A percentile compares a stretch with the other conserved stretches of the same genome.
Conservation (phyloP, 345 rosid genomes). For the Gynandropsis gynandra region DNA sequence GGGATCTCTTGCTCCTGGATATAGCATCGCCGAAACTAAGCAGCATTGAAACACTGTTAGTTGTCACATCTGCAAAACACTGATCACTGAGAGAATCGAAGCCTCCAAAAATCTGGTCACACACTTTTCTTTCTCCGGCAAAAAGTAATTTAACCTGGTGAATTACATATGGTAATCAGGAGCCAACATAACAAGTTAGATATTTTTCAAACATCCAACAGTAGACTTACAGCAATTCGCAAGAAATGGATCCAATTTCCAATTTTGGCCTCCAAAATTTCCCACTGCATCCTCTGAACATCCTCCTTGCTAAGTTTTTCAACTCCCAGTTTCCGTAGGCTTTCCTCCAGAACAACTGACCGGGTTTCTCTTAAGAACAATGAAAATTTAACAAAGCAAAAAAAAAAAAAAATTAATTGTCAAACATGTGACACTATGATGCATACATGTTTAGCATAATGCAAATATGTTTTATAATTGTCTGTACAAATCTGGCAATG, state of each 20-base stretch:
- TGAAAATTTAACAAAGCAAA: constrained; percentile 12
- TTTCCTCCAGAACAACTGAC: constrained; percentile 71
- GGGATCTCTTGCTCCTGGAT: constrained; percentile 95
- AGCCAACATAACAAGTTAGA: constrained; percentile 5
- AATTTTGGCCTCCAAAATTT: constrained; percentile 92
- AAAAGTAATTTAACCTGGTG: constrained; percentile 87
- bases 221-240: constrained; percentile 87
- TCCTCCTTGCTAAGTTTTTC: constrained; percentile 96
- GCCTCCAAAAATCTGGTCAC: constrained; percentile 88
- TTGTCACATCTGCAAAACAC: constrained; percentile 81
- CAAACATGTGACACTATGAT: constrained; percentile 17
- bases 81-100: constrained; percentile 84
- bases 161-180: constrained; percentile 15
- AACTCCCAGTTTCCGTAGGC: constrained; percentile 83
- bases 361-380: constrained; percentile 68
- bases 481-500: constrained; percentile 5
- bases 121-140: constrained; percentile 86
- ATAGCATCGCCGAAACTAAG: constrained; percentile 99
- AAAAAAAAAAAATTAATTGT: constrained; percentile 6
- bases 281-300: constrained; percentile 98
- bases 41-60: constrained; percentile 75
- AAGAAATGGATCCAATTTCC: constrained; percentile 97
- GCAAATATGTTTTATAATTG: no score
- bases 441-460: not conserved
- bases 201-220: constrained; percentile 1